Conservation (phyloP, 1,284 basidiomycete genomes). For the Malassezia psittaci region DNA sequence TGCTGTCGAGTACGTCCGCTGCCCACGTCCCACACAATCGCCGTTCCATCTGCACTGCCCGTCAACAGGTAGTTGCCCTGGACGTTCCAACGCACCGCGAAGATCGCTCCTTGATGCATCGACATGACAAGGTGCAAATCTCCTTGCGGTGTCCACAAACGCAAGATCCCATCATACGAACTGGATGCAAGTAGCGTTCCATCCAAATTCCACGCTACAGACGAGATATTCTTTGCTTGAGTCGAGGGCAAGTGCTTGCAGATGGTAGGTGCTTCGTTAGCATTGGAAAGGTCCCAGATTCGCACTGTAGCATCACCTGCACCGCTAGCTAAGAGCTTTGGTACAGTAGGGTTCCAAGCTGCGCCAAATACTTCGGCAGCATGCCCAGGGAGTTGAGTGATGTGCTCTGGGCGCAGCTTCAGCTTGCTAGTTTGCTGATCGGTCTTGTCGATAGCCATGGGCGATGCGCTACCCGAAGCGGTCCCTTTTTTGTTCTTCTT, state of each 20-base stretch:
- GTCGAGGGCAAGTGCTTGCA: constrained; percentile 46
- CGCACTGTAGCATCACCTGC: constrained; percentile 47
- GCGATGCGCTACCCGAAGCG: too few species aligned
- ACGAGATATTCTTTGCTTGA: constrained; percentile 44
- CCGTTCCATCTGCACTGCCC: constrained; percentile 42
- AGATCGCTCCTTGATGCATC: constrained; percentile 48
- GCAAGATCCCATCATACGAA: constrained; percentile 46
- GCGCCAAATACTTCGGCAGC: constrained; percentile 42
- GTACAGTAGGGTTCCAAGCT: constrained; percentile 47
- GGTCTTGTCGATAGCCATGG: too few species aligned
- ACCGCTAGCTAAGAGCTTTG: constrained; percentile 42
- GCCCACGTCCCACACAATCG: constrained; percentile 46
- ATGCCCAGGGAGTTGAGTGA: constrained; percentile 34
- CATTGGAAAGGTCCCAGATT: constrained; percentile 42
- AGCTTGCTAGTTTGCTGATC: too few species aligned
- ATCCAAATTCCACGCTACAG: constrained; percentile 47
- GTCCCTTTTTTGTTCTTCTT: too few species aligned
- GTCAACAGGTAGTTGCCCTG: constrained; percentile 44
- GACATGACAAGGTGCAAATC: constrained; percentile 47
- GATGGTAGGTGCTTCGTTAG: constrained; percentile 29
- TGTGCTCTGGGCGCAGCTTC: neutral
- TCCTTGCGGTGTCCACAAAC: constrained; percentile 47
- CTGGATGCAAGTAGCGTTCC: constrained; percentile 45
- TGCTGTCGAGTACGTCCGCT: constrained; percentile 45
- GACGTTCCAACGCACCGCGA: constrained; percentile 45